Evolutionary conservation across 2,329 filamentous ascomycete species (phyloP).

Genomic region (Endocalyx cinctus): DNA sequence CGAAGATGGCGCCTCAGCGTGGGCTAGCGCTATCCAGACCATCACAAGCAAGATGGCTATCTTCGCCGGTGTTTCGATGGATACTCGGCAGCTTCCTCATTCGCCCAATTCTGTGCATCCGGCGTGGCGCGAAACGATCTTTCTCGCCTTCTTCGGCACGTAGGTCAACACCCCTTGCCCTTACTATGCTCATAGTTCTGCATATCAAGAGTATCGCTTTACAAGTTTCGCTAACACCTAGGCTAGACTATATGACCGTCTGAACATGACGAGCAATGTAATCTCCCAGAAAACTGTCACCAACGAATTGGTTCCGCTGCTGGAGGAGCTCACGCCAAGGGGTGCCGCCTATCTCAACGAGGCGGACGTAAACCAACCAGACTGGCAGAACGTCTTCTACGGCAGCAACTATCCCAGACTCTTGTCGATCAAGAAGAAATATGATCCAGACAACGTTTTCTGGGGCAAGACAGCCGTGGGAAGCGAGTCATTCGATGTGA

Average conservation of each 20-base stretch:
- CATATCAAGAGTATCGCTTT: no score
- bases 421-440: constrained; percentile 34
- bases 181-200: no score
- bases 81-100: constrained; percentile 17
- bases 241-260: constrained; percentile 6
- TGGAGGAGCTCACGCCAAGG: constrained; percentile 15
- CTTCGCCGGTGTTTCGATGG: constrained; percentile 22
- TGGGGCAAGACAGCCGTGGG: constrained; percentile 37
- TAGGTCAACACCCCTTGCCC: constrained; percentile 9
- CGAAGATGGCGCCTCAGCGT: constrained; percentile 2
- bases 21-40: constrained; percentile 23
- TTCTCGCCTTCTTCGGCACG: constrained; percentile 22
- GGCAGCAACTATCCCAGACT: constrained; percentile 30
- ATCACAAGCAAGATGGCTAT: constrained; percentile 21
- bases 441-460: constrained; percentile 34
- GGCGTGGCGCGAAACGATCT: constrained; percentile 26
- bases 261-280: constrained; percentile 4
- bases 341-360: constrained; percentile 34
- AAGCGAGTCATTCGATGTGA: constrained; percentile 35
- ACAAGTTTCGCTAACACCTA: neutral
- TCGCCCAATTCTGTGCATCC: constrained; percentile 27
- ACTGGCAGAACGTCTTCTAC: constrained; percentile 29
- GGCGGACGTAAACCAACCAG: constrained; percentile 29
- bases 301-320: constrained; percentile 18
- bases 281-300: constrained; percentile 21